Evolutionary conservation across 805 yeast genomes (phyloP).

Genomic region (Komagataella phaffii): DNA sequence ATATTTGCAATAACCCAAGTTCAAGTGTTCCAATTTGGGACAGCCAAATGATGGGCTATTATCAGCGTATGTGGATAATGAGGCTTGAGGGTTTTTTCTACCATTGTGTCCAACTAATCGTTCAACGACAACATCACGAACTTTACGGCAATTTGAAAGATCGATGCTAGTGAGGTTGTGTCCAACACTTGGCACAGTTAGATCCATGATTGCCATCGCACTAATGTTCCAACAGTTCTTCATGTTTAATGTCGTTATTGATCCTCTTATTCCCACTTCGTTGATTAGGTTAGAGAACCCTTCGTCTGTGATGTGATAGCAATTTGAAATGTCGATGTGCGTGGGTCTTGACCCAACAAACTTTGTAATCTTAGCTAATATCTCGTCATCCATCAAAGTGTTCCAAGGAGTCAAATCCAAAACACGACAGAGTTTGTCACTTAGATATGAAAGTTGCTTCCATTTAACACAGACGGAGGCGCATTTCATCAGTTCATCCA

Average conservation of each 20-base stretch:
- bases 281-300: constrained; percentile 62
- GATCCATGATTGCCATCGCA: constrained; percentile 74
- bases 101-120: constrained; percentile 43
- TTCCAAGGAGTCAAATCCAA: constrained; percentile 54
- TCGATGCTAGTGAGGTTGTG: constrained; percentile 44
- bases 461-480: constrained; percentile 50
- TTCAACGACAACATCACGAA: constrained; percentile 54
- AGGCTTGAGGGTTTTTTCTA: constrained; percentile 2
- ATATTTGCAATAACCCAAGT: constrained; percentile 65
- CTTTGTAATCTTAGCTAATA: constrained; percentile 44
- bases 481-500: constrained; percentile 49
- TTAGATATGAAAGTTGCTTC: constrained; percentile 49
- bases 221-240: constrained; percentile 64
- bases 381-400: constrained; percentile 43
- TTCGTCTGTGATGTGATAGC: constrained; percentile 66
- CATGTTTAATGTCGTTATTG: constrained; percentile 42
- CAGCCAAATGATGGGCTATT: constrained; percentile 29
- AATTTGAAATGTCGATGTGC: constrained; percentile 49
- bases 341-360: constrained; percentile 62
- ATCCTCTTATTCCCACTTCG: constrained; percentile 56
- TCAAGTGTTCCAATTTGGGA: constrained; percentile 35
- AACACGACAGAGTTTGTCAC: constrained; percentile 34
- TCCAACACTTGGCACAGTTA: constrained; percentile 55
- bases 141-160: constrained; percentile 60
- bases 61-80: constrained; percentile 5